Conservation (phyloP, 768 basidiomycete species). For the Leccinum longicurvipes region DNA sequence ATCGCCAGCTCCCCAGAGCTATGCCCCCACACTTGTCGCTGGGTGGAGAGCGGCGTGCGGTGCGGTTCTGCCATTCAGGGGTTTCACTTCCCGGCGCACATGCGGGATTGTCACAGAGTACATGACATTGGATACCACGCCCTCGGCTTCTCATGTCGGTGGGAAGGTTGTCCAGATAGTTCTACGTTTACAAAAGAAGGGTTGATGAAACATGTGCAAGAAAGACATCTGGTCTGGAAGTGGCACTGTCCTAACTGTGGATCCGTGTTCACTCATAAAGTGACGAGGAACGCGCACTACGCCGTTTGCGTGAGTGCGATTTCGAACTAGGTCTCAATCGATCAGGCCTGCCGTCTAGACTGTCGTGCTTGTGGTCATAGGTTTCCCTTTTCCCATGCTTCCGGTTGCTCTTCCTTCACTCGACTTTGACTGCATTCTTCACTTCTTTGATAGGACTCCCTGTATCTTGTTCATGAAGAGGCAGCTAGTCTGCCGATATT, state of each 20-base stretch:
- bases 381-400: not conserved
- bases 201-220: slow-evolving; percentile 25
- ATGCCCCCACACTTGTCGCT: slow-evolving; percentile 22
- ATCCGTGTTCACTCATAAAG: slow-evolving; percentile 9
- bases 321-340: not conserved
- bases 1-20: slow-evolving; percentile 30
- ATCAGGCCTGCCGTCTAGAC: not conserved
- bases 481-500: slow-evolving; percentile 11
- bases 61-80: slow-evolving; percentile 20
- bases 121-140: slow-evolving; percentile 2
- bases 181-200: slow-evolving; percentile 17
- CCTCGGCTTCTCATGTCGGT: slow-evolving; percentile 17
- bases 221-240: slow-evolving; percentile 24
- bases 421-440: not conserved
- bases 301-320: slow-evolving; percentile 5
- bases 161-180: slow-evolving; percentile 24
- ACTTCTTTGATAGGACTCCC: not conserved
- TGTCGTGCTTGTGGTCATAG: not conserved
- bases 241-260: slow-evolving; percentile 27
- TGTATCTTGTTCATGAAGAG: not conserved
- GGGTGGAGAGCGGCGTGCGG: slow-evolving; percentile 13
- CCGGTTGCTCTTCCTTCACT: not conserved
- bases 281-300: slow-evolving; percentile 20
- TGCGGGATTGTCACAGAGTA: slow-evolving; percentile 22
- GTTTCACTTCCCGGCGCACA: slow-evolving; percentile 11